Evolutionary conservation across 441 rosid genomes (phyloP), one percentile per base, ranked within the genome.

Genomic region (Adansonia grandidieri): DNA sequence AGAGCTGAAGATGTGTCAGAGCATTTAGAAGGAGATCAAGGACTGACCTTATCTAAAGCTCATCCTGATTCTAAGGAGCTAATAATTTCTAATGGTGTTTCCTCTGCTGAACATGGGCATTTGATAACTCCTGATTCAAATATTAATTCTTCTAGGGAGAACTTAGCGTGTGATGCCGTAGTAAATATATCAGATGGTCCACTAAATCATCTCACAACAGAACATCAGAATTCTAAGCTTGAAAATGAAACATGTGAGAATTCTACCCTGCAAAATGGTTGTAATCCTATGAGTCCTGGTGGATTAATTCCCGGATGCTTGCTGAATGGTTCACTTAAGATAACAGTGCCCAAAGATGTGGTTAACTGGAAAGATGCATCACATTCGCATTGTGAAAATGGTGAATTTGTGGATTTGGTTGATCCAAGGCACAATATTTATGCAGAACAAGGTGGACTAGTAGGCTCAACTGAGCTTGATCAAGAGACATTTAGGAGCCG

Each of bases 321-420:
- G 75, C 69, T 62, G 9, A 78, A 84, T 79, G 86, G 83, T 83
- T 90, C 87, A 47, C 51, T 78, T 70, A 90, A 84, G 73, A 74
- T 77, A 57, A 87, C 82, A 71, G 81, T 80, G 37, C 85, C 89
- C 44, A 85, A 87, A 79, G 83, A 83, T 79, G 89, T 79, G 78
- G 81, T 83, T 74, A 73, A 80, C 75, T 84, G 53, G 10, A 81
- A 83, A 82, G 81, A 85, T 72, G 64, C 74, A 32, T 73, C 40
- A 54, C 51, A 42, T 78, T 76, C 68, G 32, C 85, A 82, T 62
- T 28, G 79, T 77, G 80, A 86, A 84, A 81, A 76, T 84, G 72
- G 83, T 79, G 77, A 74, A 48, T 78, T 84, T 17, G 51, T 75
- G 53, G 83, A 61, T 74, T 50, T 76, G 67, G 81, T 78, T 68